Percentiles rank a stretch among this genome's conserved stretches.
Evolutionary conservation across 495 filamentous ascomycete species (phyloP).

Genomic region (Hapsidospora chrysogenum): DNA sequence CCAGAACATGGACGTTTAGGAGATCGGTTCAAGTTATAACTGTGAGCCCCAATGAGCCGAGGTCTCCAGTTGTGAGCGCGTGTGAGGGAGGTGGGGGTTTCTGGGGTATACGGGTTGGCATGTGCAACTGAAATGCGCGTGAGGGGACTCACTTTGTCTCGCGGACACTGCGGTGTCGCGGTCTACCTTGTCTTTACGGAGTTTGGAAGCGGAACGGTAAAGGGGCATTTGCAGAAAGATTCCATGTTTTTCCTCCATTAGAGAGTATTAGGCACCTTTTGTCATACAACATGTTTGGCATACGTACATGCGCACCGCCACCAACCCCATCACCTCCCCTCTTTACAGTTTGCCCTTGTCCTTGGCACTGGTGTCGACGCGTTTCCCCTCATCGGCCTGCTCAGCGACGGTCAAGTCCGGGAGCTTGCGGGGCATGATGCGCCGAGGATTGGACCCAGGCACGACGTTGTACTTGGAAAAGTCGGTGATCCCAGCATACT

Average conservation of each 20-base stretch:
- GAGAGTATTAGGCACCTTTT: no score
- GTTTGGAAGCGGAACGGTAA: no score
- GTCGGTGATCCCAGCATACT: conserved; percentile 45
- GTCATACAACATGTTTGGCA: no score
- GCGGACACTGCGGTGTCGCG: no score
- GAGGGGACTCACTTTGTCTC: no score
- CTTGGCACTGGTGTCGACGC: conserved; percentile 43
- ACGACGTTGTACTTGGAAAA: conserved; percentile 61
- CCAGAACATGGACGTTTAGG: conserved; percentile 6
- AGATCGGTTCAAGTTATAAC: neutral
- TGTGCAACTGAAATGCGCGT: no score
- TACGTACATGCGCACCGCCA: neutral
- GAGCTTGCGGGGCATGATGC: conserved; percentile 64
- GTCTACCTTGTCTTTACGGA: no score
- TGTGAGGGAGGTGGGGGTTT: no score
- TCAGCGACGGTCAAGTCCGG: conserved; percentile 59
- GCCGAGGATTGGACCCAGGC: conserved; percentile 41
- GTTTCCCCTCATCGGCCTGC: conserved; percentile 66
- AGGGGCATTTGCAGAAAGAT: no score
- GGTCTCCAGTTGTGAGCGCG: no score
- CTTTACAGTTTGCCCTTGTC: conserved; percentile 14
- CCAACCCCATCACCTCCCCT: neutral
- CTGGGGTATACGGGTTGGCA: no score
- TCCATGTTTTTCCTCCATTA: no score
- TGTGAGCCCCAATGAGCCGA: neutral